These are phyloP conservation scores for Helicostylum pulchrum DNA, from an alignment of 192 early-diverging fungal genomes.

Conservation along the genomic window DNA sequence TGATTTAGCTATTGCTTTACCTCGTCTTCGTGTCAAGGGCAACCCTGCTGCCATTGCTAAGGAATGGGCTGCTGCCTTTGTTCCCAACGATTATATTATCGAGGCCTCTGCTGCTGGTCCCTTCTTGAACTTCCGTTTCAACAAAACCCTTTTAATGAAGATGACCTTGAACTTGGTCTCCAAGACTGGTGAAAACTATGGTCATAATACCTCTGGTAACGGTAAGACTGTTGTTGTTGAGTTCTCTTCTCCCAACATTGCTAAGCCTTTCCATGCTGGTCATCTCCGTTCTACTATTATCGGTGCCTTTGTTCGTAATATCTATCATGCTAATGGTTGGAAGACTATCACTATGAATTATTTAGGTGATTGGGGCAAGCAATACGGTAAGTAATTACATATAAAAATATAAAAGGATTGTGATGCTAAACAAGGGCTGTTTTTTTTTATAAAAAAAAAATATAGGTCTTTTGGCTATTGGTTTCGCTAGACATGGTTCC, in stretches of 20 bases:
- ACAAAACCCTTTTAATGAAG: slow-evolving; percentile 49
- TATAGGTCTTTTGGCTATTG: slow-evolving; percentile 82
- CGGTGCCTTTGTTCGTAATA: slow-evolving; percentile 86
- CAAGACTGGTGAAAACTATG: slow-evolving; percentile 53
- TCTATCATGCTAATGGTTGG: slow-evolving; percentile 82
- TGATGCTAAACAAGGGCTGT: background rate
- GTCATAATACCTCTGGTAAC: slow-evolving; percentile 49
- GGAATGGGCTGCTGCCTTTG: slow-evolving; percentile 61
- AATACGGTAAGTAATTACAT: slow-evolving; percentile 70
- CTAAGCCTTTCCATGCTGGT: slow-evolving; percentile 97
- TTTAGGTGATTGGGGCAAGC: slow-evolving; percentile 99
- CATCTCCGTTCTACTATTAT: slow-evolving; percentile 98
- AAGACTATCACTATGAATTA: slow-evolving; percentile 95
- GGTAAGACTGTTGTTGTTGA: slow-evolving; percentile 87
- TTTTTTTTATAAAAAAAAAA: background rate
- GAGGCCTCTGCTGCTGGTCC: slow-evolving; percentile 56
- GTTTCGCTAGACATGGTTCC: slow-evolving; percentile 75
- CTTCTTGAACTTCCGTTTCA: slow-evolving; percentile 76
- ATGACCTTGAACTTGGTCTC: slow-evolving; percentile 56
- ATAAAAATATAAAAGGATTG: background rate
- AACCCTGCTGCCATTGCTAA: slow-evolving; percentile 65
- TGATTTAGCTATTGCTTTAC: slow-evolving; percentile 68
- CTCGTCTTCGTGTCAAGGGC: slow-evolving; percentile 65
- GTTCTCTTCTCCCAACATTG: slow-evolving; percentile 96
- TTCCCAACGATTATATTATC: slow-evolving; percentile 53